Base-by-base conservation (phyloP, 495 filamentous ascomycete genomes). In the Hypoxylon perforatum region DNA sequence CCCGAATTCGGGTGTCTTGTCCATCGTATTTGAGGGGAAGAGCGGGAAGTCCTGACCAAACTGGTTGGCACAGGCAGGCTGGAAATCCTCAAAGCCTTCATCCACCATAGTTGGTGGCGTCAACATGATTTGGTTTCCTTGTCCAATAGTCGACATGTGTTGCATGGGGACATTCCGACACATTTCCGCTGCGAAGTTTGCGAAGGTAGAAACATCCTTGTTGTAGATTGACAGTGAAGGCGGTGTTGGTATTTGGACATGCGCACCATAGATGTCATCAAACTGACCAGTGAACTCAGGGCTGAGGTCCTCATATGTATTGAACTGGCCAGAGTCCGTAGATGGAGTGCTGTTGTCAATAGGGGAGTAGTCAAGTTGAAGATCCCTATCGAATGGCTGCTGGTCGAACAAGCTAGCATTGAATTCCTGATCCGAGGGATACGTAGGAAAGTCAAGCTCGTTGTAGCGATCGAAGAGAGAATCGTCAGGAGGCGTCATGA, bases 51-150 rank as follows among this genome's bases (percentile, higher is more conserved):
- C 84, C 11, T 70, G 71, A 15, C 72, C 73, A 8, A 74, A 70
- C 33, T 78, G 75, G 17, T 74, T 75, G 11, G 55, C 61, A 23
- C 65, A 65, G 9, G 64, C 62, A 30, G 67, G 63, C 19, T 71
- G 71, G 9, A 80, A 77, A 22, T 86, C 84, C 51, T 85, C 85
- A 49, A 81, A 82, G 9, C 80, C 80, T 44, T 85, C 82, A 47
- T 83, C 77, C 41, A 80, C 72, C 58, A 81, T 74, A 0, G 85
- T 87, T 4, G 79, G 80, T 3, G 88, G 88, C 0, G 88, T 88
- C 72, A 83, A 89, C 44, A 91, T 81, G 82, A 89, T 86, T 10
- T 84, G 70, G 48, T 88, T 86, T 17, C 82, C 86, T 64, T 90
- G 88, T 1, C 84, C 88, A 44, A 80, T 77, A 33, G 87, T 85